These are phyloP conservation scores for Polytrichum formosum DNA, from an alignment of 225 moss, liverwort and hornwort genomes.

Conservation along the genomic window DNA sequence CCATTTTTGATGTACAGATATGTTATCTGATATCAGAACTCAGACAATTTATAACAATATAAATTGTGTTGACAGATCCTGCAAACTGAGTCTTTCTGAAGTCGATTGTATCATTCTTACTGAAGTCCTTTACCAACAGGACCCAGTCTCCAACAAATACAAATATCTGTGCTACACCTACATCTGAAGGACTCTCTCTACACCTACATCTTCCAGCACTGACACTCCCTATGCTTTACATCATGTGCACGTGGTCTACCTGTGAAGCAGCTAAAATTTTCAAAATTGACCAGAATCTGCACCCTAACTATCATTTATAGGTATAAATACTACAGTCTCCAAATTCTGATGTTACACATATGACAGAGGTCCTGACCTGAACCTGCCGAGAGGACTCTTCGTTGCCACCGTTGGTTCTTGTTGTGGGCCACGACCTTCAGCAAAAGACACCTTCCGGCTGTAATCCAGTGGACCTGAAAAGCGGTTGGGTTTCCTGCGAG, in stretches of 20 bases:
- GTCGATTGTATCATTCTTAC: too few relatives aligned
- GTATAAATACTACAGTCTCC: neutral
- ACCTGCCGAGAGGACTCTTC: constrained; percentile 53
- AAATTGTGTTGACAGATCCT: too few relatives aligned
- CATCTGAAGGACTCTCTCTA: too few relatives aligned
- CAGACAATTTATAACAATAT: too few relatives aligned
- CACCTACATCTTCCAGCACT: too few relatives aligned
- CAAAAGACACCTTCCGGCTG: constrained; percentile 81
- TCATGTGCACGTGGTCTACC: neutral
- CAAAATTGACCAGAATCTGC: constrained; percentile 1
- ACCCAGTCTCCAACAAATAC: too few relatives aligned
- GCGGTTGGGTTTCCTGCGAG: constrained; percentile 72
- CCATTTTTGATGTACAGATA: too few relatives aligned
- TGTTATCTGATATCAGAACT: too few relatives aligned
- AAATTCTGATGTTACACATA: constrained; percentile 26
- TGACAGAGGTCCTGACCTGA: constrained; percentile 56
- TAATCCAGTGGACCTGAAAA: constrained; percentile 96
- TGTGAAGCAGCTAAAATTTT: neutral
- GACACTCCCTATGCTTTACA: neutral
- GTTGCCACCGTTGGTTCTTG: constrained; percentile 19
- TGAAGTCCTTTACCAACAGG: too few relatives aligned
- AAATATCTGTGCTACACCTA: too few relatives aligned
- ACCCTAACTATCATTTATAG: neutral
- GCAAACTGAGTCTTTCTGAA: too few relatives aligned
- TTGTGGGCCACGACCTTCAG: constrained; percentile 51